A percentile compares a stretch with the other conserved stretches of the same genome.
Evolutionary conservation across 139 green algal species (phyloP).

Genomic region (Chlorella sp.): DNA sequence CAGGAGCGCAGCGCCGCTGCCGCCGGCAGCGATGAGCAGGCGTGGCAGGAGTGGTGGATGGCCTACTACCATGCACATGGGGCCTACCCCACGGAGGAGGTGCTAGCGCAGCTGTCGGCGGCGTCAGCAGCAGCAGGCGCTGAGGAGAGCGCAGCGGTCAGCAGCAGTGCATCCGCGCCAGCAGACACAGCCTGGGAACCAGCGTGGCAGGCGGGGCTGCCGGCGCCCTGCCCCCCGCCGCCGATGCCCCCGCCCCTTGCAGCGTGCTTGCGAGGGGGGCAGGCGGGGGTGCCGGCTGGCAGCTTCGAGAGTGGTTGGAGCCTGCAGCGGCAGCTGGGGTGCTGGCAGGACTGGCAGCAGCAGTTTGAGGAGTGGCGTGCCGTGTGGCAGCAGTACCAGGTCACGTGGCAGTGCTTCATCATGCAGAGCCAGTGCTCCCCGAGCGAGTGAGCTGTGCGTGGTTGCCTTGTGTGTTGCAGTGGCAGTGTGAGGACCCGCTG

Average conservation of each 20-base stretch:
- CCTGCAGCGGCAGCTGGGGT: constrained; percentile 19
- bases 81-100: too few relatives aligned
- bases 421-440: too few relatives aligned
- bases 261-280: not conserved
- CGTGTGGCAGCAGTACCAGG: constrained; percentile 37
- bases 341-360: constrained; percentile 34
- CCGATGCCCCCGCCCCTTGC: not conserved
- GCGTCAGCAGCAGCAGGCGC: not conserved
- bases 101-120: constrained; percentile 7
- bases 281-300: not conserved
- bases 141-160: too few relatives aligned
- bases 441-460: too few relatives aligned
- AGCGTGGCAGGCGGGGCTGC: too few relatives aligned
- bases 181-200: too few relatives aligned
- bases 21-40: constrained; percentile 1
- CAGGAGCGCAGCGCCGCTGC: not conserved
- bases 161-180: not conserved
- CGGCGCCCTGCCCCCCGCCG: not conserved
- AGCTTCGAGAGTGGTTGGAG: not conserved
- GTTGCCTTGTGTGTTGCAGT: too few relatives aligned
- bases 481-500: too few relatives aligned
- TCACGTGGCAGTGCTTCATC: too few relatives aligned
- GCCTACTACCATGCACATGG: constrained; percentile 1
- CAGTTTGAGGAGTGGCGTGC: constrained; percentile 16
- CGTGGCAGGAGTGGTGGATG: constrained; percentile 8